Percentiles rank a stretch among this genome's conserved stretches.
Conservation (phyloP, 805 yeast genomes). For the Naumovozyma castellii region DNA sequence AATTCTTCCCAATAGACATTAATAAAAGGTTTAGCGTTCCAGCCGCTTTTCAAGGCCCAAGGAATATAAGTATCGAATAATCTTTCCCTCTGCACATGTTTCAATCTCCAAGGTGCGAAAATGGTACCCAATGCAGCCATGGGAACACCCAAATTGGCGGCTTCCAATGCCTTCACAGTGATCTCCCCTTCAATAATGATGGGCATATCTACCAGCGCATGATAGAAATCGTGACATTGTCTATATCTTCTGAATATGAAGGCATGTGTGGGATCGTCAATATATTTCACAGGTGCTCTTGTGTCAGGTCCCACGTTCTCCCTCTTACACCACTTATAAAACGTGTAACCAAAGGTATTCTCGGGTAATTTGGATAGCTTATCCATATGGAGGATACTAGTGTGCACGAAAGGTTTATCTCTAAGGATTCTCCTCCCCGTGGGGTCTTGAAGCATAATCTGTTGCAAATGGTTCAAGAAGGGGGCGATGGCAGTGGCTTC, state of each 20-base stretch:
- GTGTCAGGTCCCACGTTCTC: constrained; percentile 94
- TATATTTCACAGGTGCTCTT: constrained; percentile 75
- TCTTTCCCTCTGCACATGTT: constrained; percentile 50
- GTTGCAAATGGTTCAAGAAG: constrained; percentile 52
- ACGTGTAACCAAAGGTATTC: constrained; percentile 70
- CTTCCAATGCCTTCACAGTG: constrained; percentile 86
- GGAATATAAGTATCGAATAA: constrained; percentile 68
- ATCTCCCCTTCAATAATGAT: constrained; percentile 94
- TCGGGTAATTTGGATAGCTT: constrained; percentile 50
- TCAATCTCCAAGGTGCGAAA: constrained; percentile 77
- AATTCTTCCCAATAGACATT: constrained; percentile 89
- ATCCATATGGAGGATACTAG: constrained; percentile 56
- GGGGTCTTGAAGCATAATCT: constrained; percentile 64
- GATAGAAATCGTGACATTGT: constrained; percentile 95
- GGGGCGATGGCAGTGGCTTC: constrained; percentile 78
- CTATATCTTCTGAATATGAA: constrained; percentile 89
- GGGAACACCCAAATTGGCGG: constrained; percentile 83
- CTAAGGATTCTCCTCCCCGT: constrained; percentile 68
- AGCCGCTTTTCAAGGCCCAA: constrained; percentile 75
- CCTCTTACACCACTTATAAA: constrained; percentile 67
- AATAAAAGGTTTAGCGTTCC: constrained; percentile 63
- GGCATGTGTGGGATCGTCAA: constrained; percentile 84
- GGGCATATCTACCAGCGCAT: constrained; percentile 83
- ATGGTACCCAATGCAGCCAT: constrained; percentile 91
- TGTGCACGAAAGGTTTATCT: constrained; percentile 77